phyloP scores from a whole-genome alignment of 495 filamentous ascomycete genomes.

The Extremus antarcticus region DNA sequence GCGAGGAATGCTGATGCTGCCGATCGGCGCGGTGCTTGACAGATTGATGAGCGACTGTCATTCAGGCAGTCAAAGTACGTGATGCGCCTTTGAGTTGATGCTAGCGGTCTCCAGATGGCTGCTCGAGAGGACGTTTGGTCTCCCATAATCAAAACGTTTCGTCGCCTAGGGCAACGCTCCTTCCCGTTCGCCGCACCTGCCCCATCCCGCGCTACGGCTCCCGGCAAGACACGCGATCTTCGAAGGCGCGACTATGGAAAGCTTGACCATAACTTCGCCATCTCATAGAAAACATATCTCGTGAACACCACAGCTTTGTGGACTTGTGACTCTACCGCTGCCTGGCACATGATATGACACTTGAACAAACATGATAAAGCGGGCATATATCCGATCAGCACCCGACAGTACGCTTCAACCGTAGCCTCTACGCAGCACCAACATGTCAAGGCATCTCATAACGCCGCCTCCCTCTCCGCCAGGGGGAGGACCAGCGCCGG shows the following conservation, averaged over 20 bases:
- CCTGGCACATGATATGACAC: no score
- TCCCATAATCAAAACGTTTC: no score
- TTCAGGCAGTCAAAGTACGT: not conserved
- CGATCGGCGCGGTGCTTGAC: not conserved
- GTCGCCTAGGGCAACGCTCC: not conserved
- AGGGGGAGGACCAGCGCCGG: no score
- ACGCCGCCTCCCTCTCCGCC: slow-evolving; percentile 2
- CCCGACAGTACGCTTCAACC: no score
- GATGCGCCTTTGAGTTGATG: not conserved
- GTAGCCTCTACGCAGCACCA: not conserved
- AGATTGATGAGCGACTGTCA: not conserved
- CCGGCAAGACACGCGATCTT: no score
- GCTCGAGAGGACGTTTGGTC: not conserved
- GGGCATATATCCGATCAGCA: no score
- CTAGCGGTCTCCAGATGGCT: not conserved
- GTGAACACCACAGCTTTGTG: no score
- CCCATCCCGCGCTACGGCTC: no score
- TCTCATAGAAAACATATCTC: no score
- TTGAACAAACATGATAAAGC: not conserved
- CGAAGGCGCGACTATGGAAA: no score
- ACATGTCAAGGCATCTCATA: slow-evolving; percentile 2
- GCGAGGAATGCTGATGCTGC: slow-evolving; percentile 10
- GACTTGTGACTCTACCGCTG: no score
- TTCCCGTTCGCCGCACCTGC: not conserved
- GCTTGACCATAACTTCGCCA: no score